Conservation (phyloP, 257 asterid genomes). For the Voacanga thouarsii region DNA sequence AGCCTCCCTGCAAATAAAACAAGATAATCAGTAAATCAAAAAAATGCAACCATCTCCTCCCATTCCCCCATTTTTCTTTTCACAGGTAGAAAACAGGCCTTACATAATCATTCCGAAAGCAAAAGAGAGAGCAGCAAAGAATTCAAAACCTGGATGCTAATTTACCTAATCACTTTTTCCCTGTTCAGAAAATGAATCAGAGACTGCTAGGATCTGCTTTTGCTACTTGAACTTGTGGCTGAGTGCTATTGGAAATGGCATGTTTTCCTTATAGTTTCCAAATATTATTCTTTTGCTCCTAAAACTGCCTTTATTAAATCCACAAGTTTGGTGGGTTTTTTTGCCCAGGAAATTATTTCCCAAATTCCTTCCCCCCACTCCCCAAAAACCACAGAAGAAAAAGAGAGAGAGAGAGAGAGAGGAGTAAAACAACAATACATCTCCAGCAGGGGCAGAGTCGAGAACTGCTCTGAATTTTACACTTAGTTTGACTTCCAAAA, state of each 20-base stretch:
- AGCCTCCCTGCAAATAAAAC: conserved; percentile 67
- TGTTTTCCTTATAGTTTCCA: not conserved
- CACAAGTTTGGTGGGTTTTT: not conserved
- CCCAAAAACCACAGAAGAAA: not conserved
- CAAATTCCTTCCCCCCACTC: not conserved
- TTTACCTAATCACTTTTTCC: not conserved
- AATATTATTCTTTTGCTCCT: not conserved
- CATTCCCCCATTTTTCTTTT: not conserved
- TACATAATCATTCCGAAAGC: not conserved
- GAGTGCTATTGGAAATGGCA: not conserved
- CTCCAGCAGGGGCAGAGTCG: not conserved
- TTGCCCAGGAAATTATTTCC: not conserved
- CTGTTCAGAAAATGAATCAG: not conserved
- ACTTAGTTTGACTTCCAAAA: too few species aligned
- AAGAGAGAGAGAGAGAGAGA: too few species aligned
- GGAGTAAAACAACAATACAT: not conserved
- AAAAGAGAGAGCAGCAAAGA: not conserved
- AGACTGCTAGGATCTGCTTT: not conserved
- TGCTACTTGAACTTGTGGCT: not conserved
- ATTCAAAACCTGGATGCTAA: not conserved
- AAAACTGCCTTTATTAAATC: not conserved
- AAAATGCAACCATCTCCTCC: not conserved
- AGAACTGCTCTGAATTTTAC: too few species aligned
- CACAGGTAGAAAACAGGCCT: not conserved
- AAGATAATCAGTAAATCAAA: conserved; percentile 14